Evolutionary conservation across 768 basidiomycete species (phyloP).

Genomic region (Clathrus columnatus): DNA sequence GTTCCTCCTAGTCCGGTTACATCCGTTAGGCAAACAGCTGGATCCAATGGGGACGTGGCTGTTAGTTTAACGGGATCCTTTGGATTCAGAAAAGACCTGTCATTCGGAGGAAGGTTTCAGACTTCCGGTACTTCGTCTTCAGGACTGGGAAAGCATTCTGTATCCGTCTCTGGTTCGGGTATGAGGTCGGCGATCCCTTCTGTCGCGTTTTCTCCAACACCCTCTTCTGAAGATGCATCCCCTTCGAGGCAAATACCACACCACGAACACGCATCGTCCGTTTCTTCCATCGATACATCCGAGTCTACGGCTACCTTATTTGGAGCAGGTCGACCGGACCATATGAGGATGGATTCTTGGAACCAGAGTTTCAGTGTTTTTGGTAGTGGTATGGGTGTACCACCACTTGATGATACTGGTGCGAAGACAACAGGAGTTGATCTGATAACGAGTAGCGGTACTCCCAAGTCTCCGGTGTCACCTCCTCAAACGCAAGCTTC

Average conservation of each 20-base stretch:
- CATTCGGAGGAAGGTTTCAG: too few relatives aligned
- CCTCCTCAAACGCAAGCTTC: too few relatives aligned
- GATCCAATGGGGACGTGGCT: too few relatives aligned
- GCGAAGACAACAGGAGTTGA: not conserved
- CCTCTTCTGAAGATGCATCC: not conserved
- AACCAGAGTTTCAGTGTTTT: not conserved
- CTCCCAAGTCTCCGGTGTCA: not conserved
- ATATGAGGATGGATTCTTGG: not conserved
- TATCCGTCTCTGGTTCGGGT: too few relatives aligned
- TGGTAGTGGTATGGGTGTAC: not conserved
- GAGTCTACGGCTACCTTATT: not conserved
- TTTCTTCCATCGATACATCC: not conserved
- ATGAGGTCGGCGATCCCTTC: not conserved
- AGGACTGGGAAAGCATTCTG: not conserved
- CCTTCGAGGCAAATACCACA: not conserved
- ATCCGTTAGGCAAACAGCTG: not conserved
- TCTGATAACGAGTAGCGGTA: not conserved
- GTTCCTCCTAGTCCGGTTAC: not conserved
- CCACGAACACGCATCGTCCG: not conserved
- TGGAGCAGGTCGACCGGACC: not conserved
- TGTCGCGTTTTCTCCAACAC: not conserved
- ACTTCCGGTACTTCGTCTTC: not conserved
- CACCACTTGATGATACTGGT: not conserved
- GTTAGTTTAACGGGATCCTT: not conserved
- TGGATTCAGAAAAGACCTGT: not conserved